Conservation (phyloP, 2,329 filamentous ascomycete species). For the Aureobasidium sp. region DNA sequence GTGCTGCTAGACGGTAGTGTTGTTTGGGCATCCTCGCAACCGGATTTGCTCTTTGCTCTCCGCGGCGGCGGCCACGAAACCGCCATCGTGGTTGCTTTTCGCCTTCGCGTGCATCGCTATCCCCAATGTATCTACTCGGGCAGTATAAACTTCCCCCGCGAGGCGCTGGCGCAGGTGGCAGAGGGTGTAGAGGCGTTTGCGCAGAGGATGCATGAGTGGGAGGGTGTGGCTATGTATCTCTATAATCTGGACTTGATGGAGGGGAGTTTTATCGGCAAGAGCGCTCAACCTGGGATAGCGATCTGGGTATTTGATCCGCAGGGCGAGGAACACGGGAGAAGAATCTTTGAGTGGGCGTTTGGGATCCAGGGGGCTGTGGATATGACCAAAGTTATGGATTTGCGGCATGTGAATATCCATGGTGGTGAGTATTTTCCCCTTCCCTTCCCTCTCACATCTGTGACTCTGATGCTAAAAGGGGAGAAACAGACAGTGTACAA, state of each 20-base stretch:
- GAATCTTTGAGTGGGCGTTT: neutral
- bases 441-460: neutral
- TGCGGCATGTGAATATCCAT: neutral
- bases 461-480: neutral
- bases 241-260: neutral
- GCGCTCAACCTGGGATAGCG: neutral
- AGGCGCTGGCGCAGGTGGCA: neutral
- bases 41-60: conserved; percentile 34
- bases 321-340: neutral
- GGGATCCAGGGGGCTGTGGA: conserved; percentile 3
- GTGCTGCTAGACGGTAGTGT: conserved; percentile 30
- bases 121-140: neutral
- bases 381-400: neutral
- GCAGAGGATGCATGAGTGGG: neutral
- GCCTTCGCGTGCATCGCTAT: neutral
- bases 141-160: neutral
- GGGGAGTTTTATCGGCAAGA: neutral
- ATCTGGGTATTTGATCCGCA: neutral
- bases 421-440: neutral
- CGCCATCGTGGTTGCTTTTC: neutral
- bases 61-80: conserved; percentile 27
- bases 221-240: neutral
- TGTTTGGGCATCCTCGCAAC: conserved; percentile 31
- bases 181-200: neutral
- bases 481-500: neutral